phyloP scores from a whole-genome alignment of 306 rosid species.

The Prunus padus region DNA sequence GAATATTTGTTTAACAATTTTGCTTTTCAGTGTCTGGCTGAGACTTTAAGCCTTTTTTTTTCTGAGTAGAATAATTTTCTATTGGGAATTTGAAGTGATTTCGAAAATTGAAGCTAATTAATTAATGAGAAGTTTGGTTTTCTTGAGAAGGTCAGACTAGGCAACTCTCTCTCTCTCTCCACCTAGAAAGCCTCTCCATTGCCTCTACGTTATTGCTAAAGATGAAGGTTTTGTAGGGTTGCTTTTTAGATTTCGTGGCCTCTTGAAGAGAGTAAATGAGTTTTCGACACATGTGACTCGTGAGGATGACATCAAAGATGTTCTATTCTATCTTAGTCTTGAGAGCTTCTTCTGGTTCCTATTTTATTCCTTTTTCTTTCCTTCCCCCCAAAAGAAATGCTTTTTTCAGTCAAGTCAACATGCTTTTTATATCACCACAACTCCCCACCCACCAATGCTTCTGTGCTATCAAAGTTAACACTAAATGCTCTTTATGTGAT shows the following conservation, averaged over 20 bases:
- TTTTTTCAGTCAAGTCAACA: not conserved
- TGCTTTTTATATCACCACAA: constrained; percentile 7
- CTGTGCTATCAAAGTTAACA: not conserved
- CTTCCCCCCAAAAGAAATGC: not conserved
- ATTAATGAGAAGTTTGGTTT: not conserved
- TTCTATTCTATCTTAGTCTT: not conserved
- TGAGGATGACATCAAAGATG: not conserved
- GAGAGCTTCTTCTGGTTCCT: not conserved
- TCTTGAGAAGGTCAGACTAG: not conserved
- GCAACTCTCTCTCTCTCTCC: not conserved
- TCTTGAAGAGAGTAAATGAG: not conserved
- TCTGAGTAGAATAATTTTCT: not conserved
- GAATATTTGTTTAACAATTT: not conserved
- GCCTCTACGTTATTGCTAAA: not conserved
- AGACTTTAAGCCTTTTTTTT: not conserved
- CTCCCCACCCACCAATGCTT: not conserved
- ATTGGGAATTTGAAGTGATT: not conserved
- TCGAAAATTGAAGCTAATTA: not conserved
- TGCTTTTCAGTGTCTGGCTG: not conserved
- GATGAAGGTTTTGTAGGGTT: not conserved
- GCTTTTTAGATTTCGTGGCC: not conserved
- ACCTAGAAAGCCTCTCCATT: not conserved
- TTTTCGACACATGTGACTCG: not conserved
- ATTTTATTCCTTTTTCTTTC: too few relatives aligned
- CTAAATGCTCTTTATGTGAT: not conserved